Conservation (phyloP, 306 rosid species). For the Trichosanthes truncata region DNA sequence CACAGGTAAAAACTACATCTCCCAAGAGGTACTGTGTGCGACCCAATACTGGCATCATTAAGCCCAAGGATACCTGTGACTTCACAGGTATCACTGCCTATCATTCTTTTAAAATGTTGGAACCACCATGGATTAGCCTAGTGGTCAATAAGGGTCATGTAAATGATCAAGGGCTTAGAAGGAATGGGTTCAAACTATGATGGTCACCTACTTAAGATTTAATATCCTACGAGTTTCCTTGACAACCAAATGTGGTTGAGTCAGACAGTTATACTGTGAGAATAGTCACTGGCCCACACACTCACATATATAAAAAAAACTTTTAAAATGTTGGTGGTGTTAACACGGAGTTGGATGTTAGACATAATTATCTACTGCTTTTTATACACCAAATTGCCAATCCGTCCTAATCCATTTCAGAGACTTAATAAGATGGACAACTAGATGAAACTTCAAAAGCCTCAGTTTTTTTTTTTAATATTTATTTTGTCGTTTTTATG, state of each 20-base stretch:
- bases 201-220: background rate
- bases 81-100: slow-evolving; percentile 56
- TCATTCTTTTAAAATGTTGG: background rate
- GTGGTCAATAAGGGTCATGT: background rate
- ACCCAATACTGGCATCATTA: slow-evolving; percentile 74
- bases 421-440: background rate
- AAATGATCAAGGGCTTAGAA: background rate
- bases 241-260: no score
- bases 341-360: background rate
- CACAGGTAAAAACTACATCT: slow-evolving; percentile 88
- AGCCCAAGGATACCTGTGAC: slow-evolving; percentile 51
- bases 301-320: no score
- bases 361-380: background rate
- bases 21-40: slow-evolving; percentile 89
- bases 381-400: background rate
- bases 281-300: no score
- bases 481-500: background rate
- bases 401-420: background rate
- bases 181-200: background rate
- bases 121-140: background rate
- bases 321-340: background rate
- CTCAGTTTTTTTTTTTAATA: background rate
- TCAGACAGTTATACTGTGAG: no score
- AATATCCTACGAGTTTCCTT: background rate
- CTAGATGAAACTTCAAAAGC: background rate